Evolutionary conservation across 129 eudicot genomes (phyloP).

Genomic region (sunflower (Helianthus annuus)): DNA sequence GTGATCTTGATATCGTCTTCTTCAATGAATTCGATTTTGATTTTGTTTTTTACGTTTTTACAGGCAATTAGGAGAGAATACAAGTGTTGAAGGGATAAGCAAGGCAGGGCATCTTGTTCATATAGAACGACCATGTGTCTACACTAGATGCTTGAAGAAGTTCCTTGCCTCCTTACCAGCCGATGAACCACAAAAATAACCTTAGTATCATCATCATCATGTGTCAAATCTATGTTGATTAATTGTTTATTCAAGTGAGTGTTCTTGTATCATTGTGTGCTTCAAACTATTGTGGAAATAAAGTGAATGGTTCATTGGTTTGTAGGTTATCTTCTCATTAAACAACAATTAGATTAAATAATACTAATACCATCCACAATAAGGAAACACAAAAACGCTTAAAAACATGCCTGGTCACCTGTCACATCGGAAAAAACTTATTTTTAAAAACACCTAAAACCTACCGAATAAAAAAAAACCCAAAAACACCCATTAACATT

Average conservation of each 20-base stretch:
- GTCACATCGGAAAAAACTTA: too few relatives aligned
- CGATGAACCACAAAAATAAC: slow-evolving; percentile 31
- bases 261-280: slow-evolving; percentile 16
- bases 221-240: slow-evolving; percentile 16
- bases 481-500: too few relatives aligned
- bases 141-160: slow-evolving; percentile 61
- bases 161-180: slow-evolving; percentile 62
- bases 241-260: slow-evolving; percentile 15
- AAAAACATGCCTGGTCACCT: too few relatives aligned
- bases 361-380: too few relatives aligned
- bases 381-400: too few relatives aligned
- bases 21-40: not conserved
- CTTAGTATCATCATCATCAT: not conserved
- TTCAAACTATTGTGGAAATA: slow-evolving; percentile 6
- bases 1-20: not conserved
- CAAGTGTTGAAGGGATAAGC: slow-evolving; percentile 61
- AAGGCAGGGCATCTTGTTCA: slow-evolving; percentile 94
- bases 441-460: too few relatives aligned
- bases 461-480: too few relatives aligned
- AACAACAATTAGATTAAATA: not conserved
- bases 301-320: slow-evolving; percentile 3
- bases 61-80: slow-evolving; percentile 80
- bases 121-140: slow-evolving; percentile 80
- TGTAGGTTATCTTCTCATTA: not conserved
- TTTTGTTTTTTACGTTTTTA: not conserved